These are phyloP conservation scores for Agaricus subrufescens DNA, from an alignment of 768 basidiomycete genomes.

Conservation along the genomic window DNA sequence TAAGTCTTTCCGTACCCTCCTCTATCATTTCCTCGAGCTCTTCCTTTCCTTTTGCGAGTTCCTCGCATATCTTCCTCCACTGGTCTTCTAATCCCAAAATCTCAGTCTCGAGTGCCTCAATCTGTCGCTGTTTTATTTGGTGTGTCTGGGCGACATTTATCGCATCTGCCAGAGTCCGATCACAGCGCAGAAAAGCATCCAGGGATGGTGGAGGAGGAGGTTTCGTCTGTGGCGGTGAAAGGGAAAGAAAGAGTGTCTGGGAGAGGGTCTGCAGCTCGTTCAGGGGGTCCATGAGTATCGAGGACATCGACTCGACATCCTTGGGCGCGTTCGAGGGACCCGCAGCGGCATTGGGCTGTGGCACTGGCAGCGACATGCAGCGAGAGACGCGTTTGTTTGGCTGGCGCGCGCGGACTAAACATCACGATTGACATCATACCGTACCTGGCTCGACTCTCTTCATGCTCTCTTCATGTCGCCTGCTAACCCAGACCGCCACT, in stretches of 20 bases:
- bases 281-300: conserved; percentile 57
- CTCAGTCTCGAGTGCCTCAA: conserved; percentile 68
- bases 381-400: not conserved
- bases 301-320: conserved; percentile 48
- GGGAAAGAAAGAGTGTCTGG: conserved; percentile 64
- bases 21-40: conserved; percentile 67
- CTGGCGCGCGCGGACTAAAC: conserved; percentile 8
- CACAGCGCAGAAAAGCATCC: conserved; percentile 55
- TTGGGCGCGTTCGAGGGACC: conserved; percentile 11
- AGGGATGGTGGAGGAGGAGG: conserved; percentile 59
- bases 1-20: conserved; percentile 71
- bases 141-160: conserved; percentile 64
- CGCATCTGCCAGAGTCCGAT: conserved; percentile 60
- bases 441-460: not conserved
- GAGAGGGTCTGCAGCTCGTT: conserved; percentile 59
- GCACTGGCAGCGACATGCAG: not conserved
- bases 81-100: conserved; percentile 60
- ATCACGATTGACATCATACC: not conserved
- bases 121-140: conserved; percentile 70
- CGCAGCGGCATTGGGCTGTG: conserved; percentile 10
- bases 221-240: conserved; percentile 62
- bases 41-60: conserved; percentile 59
- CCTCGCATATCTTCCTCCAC: conserved; percentile 66
- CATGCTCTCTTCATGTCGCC: not conserved
- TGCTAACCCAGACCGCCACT: not conserved